Percentiles rank a stretch among this genome's conserved stretches.
These are phyloP conservation scores for Vaccinium vitisidaea DNA, from an alignment of 148 eudicot species.

Conservation along the genomic window DNA sequence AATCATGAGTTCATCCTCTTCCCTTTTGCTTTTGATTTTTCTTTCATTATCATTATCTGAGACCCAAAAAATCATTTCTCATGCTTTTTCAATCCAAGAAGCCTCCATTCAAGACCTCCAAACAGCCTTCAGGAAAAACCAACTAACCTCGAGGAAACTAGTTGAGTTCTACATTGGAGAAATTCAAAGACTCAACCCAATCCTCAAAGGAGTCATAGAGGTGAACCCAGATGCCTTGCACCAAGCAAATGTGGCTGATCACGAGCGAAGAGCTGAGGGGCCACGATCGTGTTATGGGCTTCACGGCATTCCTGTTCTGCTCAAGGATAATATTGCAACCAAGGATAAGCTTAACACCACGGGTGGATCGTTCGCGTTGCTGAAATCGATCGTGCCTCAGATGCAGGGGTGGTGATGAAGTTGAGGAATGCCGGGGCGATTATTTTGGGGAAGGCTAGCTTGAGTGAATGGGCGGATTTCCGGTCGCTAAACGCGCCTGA, in stretches of 20 bases:
- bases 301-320: conserved; percentile 34
- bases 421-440: conserved; percentile 36
- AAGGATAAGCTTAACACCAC: conserved; percentile 39
- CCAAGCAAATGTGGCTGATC: conserved; percentile 30
- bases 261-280: conserved; percentile 13
- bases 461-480: conserved; percentile 34
- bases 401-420: conserved; percentile 28
- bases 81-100: conserved; percentile 20
- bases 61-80: background rate
- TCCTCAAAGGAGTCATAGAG: conserved; percentile 34
- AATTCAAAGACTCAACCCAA: conserved; percentile 29
- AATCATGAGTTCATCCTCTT: conserved; percentile 18
- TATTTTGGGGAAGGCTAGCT: conserved; percentile 38
- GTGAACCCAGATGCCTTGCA: conserved; percentile 40
- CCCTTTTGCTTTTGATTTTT: background rate
- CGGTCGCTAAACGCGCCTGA: conserved; percentile 12
- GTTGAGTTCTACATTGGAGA: conserved; percentile 34
- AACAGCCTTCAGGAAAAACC: conserved; percentile 26
- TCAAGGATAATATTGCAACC: conserved; percentile 43
- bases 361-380: conserved; percentile 37
- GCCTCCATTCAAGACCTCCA: conserved; percentile 28
- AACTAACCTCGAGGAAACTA: conserved; percentile 33
- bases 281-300: conserved; percentile 15
- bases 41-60: background rate
- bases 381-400: conserved; percentile 30